Base-by-base conservation (phyloP, 148 eudicot genomes). In the Rhododendron henanense region DNA sequence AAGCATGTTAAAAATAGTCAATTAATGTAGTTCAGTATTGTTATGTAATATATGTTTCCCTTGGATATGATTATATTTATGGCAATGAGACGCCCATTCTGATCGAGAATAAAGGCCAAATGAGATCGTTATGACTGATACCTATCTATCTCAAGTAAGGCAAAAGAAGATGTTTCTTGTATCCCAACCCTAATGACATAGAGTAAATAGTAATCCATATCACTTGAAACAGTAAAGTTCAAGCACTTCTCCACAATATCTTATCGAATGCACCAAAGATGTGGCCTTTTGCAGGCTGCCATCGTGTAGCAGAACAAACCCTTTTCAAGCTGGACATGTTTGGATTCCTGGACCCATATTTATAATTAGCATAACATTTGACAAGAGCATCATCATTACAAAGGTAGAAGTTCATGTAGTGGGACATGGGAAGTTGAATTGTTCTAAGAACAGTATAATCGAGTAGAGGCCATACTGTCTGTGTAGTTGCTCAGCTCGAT, bases 261-360 rank as follows among this genome's bases (percentile, higher is more conserved):
- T 13, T 35, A 23, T 10, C 4, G 2, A 47, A 79, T n/a, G 31
- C 81, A 79, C 81, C 81, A 79, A 48, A 11, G 57, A n/a, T 31
- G 11, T 10, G 81, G 33, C 51, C 25, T 77, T 77, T 44, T 41
- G 80, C 80, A 41, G 50, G 80, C 10, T 77, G 80, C 14, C 10
- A n/a, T n/a, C 57, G 47, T 4, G 55, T 47, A 10, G 65, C 83
- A 14, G 82, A 79, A 25, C 5, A 28, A 6, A 50, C 8, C 23
- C 48, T 25, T 78, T 78, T 21, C 81, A 19, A 80, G 65, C 65
- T 50, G 25, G 7, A 16, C 39, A 15, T 50, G 10, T 79, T 33
- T 79, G 63, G 82, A 19, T 45, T 79, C 59, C 16, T 79, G n/a
- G 81, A 79, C 81, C 51, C 57, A 61, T 21, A 23, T 79, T 47